These are phyloP conservation scores for Uronychia binucleata DNA, from an alignment of 73 alveolate genomes.

Conservation along the genomic window DNA sequence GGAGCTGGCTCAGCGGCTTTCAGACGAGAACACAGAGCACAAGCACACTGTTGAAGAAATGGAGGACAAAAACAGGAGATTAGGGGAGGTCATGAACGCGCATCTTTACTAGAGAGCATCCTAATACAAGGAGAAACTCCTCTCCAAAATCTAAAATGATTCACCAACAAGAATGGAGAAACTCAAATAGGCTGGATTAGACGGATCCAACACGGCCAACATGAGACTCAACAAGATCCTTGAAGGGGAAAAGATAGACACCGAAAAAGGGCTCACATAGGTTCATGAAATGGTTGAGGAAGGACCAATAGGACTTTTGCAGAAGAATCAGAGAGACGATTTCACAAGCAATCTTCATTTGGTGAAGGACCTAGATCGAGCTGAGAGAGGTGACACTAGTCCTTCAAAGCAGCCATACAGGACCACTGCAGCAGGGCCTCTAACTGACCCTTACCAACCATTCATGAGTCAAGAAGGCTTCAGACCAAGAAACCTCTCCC, in stretches of 20 bases:
- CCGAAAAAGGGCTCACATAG: neutral
- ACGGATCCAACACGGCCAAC: neutral
- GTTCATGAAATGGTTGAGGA: too few relatives aligned
- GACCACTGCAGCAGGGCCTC: too few relatives aligned
- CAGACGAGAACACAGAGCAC: constrained; percentile 11
- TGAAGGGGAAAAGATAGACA: neutral
- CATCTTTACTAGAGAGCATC: constrained; percentile 53
- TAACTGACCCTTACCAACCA: too few relatives aligned
- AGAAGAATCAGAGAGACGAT: too few relatives aligned
- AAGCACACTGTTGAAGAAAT: constrained; percentile 26
- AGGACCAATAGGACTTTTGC: too few relatives aligned
- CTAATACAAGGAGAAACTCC: constrained; percentile 45
- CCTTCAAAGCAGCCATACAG: too few relatives aligned
- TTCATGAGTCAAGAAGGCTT: too few relatives aligned
- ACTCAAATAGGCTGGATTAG: neutral
- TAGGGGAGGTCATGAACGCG: constrained; percentile 48
- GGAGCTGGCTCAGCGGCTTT: neutral
- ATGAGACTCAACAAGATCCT: neutral
- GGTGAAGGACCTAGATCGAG: too few relatives aligned
- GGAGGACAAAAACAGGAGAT: constrained; percentile 51
- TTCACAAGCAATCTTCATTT: too few relatives aligned
- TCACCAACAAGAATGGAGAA: neutral
- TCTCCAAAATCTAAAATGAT: neutral
- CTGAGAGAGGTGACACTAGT: too few relatives aligned
- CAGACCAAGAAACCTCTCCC: too few relatives aligned